Conservation (phyloP, 768 basidiomycete genomes). For the Paxillus rubicundulus region DNA sequence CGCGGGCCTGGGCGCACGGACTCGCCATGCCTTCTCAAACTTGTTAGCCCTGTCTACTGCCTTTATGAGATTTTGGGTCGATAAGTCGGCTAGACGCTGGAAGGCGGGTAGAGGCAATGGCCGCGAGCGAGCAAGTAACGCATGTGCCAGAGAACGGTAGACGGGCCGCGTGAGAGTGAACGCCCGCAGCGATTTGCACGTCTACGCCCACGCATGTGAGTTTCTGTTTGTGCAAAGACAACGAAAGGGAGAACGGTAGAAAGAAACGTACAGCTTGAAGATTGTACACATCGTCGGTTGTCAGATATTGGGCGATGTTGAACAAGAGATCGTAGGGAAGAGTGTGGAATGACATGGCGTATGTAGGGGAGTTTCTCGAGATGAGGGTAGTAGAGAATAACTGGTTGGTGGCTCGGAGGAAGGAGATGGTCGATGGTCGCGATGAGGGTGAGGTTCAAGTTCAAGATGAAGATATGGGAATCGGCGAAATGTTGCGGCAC, state of each 20-base stretch:
- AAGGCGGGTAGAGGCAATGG: conserved; percentile 70
- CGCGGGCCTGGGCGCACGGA: conserved; percentile 54
- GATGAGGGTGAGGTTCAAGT: too few relatives aligned
- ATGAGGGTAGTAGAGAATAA: neutral
- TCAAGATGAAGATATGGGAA: neutral
- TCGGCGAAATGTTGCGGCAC: neutral
- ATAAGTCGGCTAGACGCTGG: conserved; percentile 63
- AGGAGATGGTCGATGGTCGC: conserved; percentile 3
- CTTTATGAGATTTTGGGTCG: conserved; percentile 56
- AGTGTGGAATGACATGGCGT: conserved; percentile 34
- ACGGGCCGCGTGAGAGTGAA: conserved; percentile 66
- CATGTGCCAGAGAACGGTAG: conserved; percentile 61
- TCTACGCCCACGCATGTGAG: conserved; percentile 36
- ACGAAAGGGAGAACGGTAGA: neutral
- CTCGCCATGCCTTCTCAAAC: conserved; percentile 62
- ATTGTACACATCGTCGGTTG: conserved; percentile 57
- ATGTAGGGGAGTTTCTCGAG: neutral
- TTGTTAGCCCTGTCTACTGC: conserved; percentile 62
- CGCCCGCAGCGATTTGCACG: conserved; percentile 57
- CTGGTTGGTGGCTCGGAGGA: neutral
- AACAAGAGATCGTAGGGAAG: conserved; percentile 72
- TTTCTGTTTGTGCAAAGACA: neutral
- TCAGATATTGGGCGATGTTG: conserved; percentile 62
- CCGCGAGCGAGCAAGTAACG: conserved; percentile 62
- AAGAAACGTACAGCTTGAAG: conserved; percentile 55